Evolutionary conservation across 768 basidiomycete species (phyloP).

Genomic region (Suillus subluteus): DNA sequence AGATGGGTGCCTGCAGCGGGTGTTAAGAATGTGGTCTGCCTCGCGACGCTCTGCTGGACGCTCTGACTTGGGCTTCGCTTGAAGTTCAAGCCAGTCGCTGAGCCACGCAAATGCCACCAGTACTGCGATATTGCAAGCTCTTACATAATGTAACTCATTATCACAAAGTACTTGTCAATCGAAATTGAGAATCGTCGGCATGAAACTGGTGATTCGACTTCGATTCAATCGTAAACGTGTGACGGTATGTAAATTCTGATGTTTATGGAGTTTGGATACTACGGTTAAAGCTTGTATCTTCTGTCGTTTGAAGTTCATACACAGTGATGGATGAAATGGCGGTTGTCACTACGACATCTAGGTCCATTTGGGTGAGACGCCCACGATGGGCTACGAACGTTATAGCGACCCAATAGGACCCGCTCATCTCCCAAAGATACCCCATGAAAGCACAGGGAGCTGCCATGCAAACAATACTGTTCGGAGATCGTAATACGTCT

Average conservation of each 20-base stretch:
- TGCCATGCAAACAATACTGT: background rate
- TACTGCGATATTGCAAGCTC: too few species aligned
- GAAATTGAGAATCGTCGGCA: background rate
- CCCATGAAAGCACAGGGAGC: background rate
- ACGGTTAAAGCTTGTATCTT: background rate
- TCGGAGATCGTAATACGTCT: background rate
- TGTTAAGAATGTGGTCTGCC: too few species aligned
- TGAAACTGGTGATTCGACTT: background rate
- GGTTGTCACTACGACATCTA: background rate
- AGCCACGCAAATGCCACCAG: too few species aligned
- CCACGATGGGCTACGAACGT: background rate
- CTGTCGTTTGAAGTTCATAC: background rate
- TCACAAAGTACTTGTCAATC: background rate
- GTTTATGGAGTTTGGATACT: background rate
- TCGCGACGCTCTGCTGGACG: too few species aligned
- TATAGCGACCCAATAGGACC: background rate
- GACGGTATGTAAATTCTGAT: background rate
- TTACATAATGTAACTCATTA: too few species aligned
- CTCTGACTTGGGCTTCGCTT: too few species aligned
- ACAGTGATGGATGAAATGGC: background rate
- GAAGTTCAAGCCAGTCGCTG: too few species aligned
- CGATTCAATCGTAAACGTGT: background rate
- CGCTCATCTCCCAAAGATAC: background rate
- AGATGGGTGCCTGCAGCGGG: too few species aligned
- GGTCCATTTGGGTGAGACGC: background rate